phyloP scores from a whole-genome alignment of 352 stramenopile species.

The Phytophthora vignae region DNA sequence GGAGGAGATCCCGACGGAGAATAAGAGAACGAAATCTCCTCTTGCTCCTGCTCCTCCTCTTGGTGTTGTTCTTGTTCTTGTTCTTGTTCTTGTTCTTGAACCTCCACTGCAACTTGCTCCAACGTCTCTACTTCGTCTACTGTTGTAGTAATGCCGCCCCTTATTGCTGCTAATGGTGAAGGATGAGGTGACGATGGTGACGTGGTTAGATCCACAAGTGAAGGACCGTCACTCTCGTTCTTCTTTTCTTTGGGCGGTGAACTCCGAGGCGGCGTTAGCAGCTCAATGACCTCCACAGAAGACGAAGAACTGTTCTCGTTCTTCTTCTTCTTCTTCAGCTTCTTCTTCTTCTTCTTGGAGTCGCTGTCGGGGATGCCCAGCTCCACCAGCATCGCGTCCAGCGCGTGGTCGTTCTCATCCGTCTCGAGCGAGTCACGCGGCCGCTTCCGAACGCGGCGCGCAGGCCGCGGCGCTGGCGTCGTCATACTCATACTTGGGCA shows the following conservation, averaged over 20 bases:
- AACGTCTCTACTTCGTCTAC: background rate
- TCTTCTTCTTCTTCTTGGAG: conserved; percentile 23
- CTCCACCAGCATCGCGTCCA: conserved; percentile 47
- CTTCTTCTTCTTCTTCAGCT: too few species aligned
- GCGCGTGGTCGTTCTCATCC: conserved; percentile 31
- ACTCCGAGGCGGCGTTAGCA: conserved; percentile 47
- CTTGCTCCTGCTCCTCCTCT: background rate
- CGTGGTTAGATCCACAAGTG: conserved; percentile 58
- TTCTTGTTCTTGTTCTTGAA: background rate
- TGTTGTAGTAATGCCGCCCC: conserved; percentile 13
- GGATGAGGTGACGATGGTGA: conserved; percentile 21
- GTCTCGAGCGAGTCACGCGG: conserved; percentile 30
- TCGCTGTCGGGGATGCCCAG: conserved; percentile 36
- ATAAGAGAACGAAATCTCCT: conserved; percentile 29
- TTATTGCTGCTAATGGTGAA: conserved; percentile 9
- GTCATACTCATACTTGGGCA: too few species aligned
- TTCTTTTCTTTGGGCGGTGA: conserved; percentile 16
- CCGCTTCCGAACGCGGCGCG: conserved; percentile 8
- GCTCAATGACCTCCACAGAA: conserved; percentile 49
- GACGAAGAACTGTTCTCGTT: background rate
- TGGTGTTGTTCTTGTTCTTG: background rate
- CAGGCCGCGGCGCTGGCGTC: background rate
- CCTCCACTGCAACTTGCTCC: background rate
- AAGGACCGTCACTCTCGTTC: conserved; percentile 19
- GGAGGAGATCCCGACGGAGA: conserved; percentile 28